Evolutionary conservation across 2,329 filamentous ascomycete species (phyloP).

Genomic region (Phoma sp.): DNA sequence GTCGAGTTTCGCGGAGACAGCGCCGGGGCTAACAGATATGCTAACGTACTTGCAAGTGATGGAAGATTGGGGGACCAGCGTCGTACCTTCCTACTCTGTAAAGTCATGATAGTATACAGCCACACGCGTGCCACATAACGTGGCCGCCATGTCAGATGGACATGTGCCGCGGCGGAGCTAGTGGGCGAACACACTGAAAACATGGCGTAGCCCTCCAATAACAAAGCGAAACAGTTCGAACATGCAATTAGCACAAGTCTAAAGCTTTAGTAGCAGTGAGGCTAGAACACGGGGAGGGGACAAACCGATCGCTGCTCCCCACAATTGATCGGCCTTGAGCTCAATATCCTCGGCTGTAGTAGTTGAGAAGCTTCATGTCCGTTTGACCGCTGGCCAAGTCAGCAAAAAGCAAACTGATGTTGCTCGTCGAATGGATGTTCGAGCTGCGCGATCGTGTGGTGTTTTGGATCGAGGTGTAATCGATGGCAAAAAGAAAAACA

Average conservation of each 20-base stretch:
- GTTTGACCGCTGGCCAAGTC: background rate
- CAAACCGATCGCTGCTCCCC: background rate
- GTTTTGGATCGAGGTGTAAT: too few species aligned
- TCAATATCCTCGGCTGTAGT: background rate
- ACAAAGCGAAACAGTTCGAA: background rate
- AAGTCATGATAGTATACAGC: slow-evolving; percentile 1
- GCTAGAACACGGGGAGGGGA: background rate
- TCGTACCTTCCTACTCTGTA: background rate
- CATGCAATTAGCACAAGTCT: background rate
- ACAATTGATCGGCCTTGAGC: background rate
- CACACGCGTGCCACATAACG: background rate
- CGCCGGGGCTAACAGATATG: background rate
- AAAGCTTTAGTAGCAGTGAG: background rate
- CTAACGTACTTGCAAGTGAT: background rate
- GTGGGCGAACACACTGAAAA: background rate
- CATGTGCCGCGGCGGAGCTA: background rate
- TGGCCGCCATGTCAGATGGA: background rate
- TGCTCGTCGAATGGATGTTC: too few species aligned
- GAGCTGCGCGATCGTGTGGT: too few species aligned
- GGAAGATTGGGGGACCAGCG: background rate
- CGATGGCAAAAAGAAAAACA: too few species aligned
- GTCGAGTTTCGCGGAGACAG: background rate
- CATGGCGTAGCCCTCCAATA: background rate
- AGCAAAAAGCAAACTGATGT: too few species aligned
- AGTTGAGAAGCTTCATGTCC: background rate